Evolutionary conservation across 2,329 filamentous ascomycete genomes (phyloP).

Genomic region (Macrophomina phaseolina): DNA sequence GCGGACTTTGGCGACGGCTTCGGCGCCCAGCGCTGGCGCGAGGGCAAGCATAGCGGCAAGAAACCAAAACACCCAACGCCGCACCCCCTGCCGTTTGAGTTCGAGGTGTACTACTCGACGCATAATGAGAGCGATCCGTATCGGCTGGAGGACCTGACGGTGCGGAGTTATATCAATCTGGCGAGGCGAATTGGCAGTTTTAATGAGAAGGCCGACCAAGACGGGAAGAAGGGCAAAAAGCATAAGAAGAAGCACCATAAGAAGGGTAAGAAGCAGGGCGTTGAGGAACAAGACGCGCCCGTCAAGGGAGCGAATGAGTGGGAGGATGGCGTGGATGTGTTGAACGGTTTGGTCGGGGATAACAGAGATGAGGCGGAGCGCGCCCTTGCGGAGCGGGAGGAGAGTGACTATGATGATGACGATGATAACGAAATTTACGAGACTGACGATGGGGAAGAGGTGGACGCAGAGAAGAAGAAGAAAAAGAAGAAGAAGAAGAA

Average conservation of each 20-base stretch:
- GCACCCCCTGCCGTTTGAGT: slow-evolving; percentile 70
- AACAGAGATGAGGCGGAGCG: slow-evolving; percentile 35
- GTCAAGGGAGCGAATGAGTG: background rate
- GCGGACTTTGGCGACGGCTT: slow-evolving; percentile 36
- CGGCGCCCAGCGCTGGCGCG: slow-evolving; percentile 59
- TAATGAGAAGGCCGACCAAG: slow-evolving; percentile 29
- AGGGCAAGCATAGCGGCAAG: slow-evolving; percentile 66
- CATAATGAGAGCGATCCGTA: slow-evolving; percentile 73
- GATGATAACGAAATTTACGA: slow-evolving; percentile 39
- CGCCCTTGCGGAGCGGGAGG: slow-evolving; percentile 30
- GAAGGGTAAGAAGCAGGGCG: slow-evolving; percentile 32
- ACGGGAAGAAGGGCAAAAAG: slow-evolving; percentile 30
- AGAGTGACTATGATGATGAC: background rate
- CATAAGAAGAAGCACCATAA: slow-evolving; percentile 26
- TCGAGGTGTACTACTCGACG: slow-evolving; percentile 86
- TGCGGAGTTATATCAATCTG: slow-evolving; percentile 78
- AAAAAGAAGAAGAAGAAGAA: slow-evolving; percentile 58
- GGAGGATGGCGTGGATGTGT: slow-evolving; percentile 6
- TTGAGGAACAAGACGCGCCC: background rate
- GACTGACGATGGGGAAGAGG: slow-evolving; percentile 37
- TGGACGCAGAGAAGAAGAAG: slow-evolving; percentile 48
- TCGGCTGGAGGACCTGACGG: slow-evolving; percentile 80
- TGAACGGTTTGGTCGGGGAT: slow-evolving; percentile 18
- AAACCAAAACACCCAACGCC: slow-evolving; percentile 57
- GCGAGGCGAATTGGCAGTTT: slow-evolving; percentile 73